phyloP scores from a whole-genome alignment of 2,329 filamentous ascomycete genomes.

The Talaromyces sp. region DNA sequence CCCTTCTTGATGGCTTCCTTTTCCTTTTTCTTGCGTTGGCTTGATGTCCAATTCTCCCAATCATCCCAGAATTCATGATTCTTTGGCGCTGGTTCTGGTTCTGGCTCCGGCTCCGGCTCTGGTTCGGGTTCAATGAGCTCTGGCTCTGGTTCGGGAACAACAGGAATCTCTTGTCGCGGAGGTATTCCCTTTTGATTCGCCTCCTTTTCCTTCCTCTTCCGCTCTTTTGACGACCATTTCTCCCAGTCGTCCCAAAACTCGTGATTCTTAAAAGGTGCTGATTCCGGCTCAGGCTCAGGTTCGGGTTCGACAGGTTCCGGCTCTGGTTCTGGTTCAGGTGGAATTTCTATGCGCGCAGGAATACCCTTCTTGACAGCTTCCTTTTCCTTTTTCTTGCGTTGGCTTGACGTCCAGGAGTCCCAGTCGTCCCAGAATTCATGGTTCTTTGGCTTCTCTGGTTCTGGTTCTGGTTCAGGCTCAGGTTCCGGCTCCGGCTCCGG shows the following conservation, averaged over 20 bases:
- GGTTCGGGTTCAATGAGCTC: conserved; percentile 3
- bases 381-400: conserved; percentile 8
- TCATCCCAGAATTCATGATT: conserved; percentile 10
- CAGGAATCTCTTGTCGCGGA: conserved; percentile 13
- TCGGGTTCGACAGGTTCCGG: conserved; percentile 27
- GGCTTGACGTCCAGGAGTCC: background rate
- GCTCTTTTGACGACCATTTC: conserved; percentile 14
- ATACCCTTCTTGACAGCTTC: conserved; percentile 7
- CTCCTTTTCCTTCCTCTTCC: conserved; percentile 38
- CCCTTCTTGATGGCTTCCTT: conserved; percentile 7
- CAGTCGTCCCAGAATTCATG: conserved; percentile 10
- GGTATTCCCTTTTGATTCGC: conserved; percentile 16
- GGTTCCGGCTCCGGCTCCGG: conserved; percentile 8
- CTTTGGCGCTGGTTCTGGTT: background rate
- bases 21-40: conserved; percentile 8
- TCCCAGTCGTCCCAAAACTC: conserved; percentile 12
- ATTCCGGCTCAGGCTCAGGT: conserved; percentile 25
- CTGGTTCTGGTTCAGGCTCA: background rate
- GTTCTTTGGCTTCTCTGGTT: background rate
- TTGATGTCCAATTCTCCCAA: conserved; percentile 4
- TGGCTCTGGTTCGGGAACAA: background rate
- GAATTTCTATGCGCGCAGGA: conserved; percentile 12
- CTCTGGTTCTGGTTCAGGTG: conserved; percentile 14
- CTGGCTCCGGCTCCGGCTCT: background rate
- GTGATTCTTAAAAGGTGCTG: conserved; percentile 19